Evolutionary conservation across 495 filamentous ascomycete species (phyloP), one percentile per base, ranked within the genome.

Genomic region (Glarea lozoyensis): DNA sequence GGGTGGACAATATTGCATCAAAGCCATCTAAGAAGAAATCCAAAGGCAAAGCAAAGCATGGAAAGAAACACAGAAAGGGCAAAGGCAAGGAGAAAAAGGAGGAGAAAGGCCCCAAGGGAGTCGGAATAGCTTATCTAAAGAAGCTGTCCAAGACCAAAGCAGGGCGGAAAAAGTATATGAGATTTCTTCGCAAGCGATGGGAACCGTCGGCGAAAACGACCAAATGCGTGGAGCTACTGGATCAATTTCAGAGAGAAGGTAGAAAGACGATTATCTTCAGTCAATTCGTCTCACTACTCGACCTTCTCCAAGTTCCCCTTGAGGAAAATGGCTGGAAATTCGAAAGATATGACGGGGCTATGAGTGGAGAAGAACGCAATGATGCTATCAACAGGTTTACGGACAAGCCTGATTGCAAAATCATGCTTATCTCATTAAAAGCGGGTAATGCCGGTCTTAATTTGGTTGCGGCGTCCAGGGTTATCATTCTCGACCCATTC

Each of bases 211-310:
- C 86, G 17, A 96, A 95, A 58, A 78, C 90, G 29, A 76, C 79
- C 12, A 82, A 86, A 57, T 76, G 80, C 10, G 57, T 88, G 16
- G 79, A 87, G 44, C 73, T 94, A 23, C 67, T 94, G 11, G 45
- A 54, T 5, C 25, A 41, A 15, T 56, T 49, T 20, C 33, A 43
- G 22, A 54, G 64, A 20, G 50, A 58, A 13, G 15, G 46, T 52
- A 69, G 92, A 60, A 96, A 96, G 61, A 92, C 85, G 2, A 88
- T 98, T 33, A 75, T 97, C 47, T 97, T 97, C 62, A 87, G 81
- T 42, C 85, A 94, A 57, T 97, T 90, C 64, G 95, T 90, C 4
- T 83, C 86, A 0, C 70, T 96, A 12, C 76, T 97, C 4, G 90
- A 96, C 61, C 70, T 95, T n/a, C 74, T 96, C 6, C 88, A 96